phyloP scores from a whole-genome alignment of 257 asterid genomes.

The Solanum sitiens region DNA sequence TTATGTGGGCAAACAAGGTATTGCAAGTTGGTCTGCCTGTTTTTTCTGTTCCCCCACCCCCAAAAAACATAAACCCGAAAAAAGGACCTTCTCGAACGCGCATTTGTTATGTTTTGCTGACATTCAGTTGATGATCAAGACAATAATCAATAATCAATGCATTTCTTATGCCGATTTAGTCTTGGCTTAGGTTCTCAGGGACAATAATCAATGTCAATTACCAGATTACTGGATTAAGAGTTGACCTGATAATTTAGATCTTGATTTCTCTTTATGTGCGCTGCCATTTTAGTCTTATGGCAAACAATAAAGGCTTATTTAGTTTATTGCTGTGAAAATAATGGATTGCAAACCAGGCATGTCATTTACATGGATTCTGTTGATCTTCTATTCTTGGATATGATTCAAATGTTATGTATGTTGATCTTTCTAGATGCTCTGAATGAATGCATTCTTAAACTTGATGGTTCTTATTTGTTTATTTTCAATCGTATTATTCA shows the following conservation, averaged over 20 bases:
- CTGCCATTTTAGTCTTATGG: not conserved
- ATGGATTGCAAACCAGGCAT: not conserved
- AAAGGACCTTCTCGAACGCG: not conserved
- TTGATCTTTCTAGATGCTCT: not conserved
- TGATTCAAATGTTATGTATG: not conserved
- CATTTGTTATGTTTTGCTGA: not conserved
- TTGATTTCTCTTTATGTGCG: not conserved
- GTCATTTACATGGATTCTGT: not conserved
- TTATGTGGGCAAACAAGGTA: conserved; percentile 54
- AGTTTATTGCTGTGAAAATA: not conserved
- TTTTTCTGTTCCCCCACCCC: not conserved
- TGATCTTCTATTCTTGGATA: not conserved
- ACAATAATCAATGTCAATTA: not conserved
- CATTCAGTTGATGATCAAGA: not conserved
- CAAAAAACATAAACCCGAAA: not conserved
- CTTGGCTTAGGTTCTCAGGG: not conserved
- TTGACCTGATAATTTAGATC: not conserved
- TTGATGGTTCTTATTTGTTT: not conserved
- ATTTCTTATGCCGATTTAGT: not conserved
- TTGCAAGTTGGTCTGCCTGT: not conserved
- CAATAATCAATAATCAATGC: not conserved
- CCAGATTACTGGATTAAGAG: not conserved
- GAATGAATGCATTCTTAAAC: not conserved
- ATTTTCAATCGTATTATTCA: not conserved
- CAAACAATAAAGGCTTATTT: not conserved